Conservation (phyloP, 352 stramenopile genomes). For the Globisporangium sylvaticum region DNA sequence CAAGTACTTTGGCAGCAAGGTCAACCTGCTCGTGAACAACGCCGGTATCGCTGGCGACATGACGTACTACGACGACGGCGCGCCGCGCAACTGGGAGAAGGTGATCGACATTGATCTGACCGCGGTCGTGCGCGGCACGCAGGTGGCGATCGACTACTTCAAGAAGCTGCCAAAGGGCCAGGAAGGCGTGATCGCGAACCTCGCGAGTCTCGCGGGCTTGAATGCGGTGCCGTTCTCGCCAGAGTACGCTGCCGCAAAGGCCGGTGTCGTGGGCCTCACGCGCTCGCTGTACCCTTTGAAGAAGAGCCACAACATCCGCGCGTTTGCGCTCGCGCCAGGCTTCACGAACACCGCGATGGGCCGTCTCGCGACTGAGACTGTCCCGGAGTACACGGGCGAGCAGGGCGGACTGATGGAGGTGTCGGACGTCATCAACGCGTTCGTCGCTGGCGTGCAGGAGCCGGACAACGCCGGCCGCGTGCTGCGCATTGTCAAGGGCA, state of each 20-base stretch:
- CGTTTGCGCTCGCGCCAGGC: constrained; percentile 59
- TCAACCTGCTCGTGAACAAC: constrained; percentile 83
- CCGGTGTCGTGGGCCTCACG: constrained; percentile 71
- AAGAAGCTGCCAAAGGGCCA: constrained; percentile 54
- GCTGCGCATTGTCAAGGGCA: constrained; percentile 52
- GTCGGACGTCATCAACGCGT: constrained; percentile 49
- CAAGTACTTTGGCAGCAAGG: constrained; percentile 50
- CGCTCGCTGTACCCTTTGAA: constrained; percentile 57
- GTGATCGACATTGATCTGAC: constrained; percentile 75
- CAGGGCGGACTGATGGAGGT: constrained; percentile 46
- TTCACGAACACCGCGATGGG: constrained; percentile 75
- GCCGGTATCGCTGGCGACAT: constrained; percentile 63
- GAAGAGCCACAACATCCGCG: constrained; percentile 65
- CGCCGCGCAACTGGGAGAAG: constrained; percentile 42
- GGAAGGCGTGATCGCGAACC: constrained; percentile 69
- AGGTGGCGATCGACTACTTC: constrained; percentile 57
- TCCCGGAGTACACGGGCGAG: constrained; percentile 45
- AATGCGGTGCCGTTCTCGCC: constrained; percentile 48
- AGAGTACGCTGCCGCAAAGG: constrained; percentile 72
- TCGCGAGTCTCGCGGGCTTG: constrained; percentile 60
- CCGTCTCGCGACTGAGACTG: constrained; percentile 24
- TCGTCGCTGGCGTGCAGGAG: constrained; percentile 42
- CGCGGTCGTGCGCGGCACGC: constrained; percentile 62
- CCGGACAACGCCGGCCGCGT: constrained; percentile 57
- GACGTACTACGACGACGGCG: constrained; percentile 43